Conservation (phyloP, 805 yeast genomes). For the Cyberlindnera maritima region DNA sequence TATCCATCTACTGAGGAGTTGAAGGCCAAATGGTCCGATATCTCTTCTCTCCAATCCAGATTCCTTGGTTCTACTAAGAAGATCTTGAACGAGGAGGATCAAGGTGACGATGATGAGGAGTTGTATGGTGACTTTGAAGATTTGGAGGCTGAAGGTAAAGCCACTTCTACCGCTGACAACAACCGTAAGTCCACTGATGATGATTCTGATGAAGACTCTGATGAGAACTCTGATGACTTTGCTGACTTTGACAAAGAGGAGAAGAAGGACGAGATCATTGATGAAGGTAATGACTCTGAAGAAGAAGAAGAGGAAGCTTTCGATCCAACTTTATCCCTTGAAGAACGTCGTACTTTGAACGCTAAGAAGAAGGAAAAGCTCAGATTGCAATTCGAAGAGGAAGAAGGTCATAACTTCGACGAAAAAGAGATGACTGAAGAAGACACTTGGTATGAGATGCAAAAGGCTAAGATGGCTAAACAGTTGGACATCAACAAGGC, state of each 20-base stretch:
- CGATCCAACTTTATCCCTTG: slow-evolving; percentile 48
- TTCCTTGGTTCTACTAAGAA: slow-evolving; percentile 54
- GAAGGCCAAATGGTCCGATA: slow-evolving; percentile 45
- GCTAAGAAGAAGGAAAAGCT: slow-evolving; percentile 89
- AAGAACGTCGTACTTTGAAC: slow-evolving; percentile 73
- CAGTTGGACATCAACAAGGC: slow-evolving; percentile 91
- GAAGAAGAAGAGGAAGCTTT: slow-evolving; percentile 37
- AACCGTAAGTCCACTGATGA: slow-evolving; percentile 23
- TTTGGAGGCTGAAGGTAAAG: slow-evolving; percentile 36
- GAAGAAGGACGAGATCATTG: slow-evolving; percentile 41
- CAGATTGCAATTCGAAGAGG: slow-evolving; percentile 85
- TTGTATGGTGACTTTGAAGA: slow-evolving; percentile 58
- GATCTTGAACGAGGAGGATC: slow-evolving; percentile 31
- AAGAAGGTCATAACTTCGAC: slow-evolving; percentile 68
- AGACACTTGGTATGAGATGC: slow-evolving; percentile 97
- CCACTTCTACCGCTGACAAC: slow-evolving; percentile 14
- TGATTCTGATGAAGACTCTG: slow-evolving; percentile 27
- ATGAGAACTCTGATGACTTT: slow-evolving; percentile 41
- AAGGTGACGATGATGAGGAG: slow-evolving; percentile 43
- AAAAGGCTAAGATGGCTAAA: slow-evolving; percentile 94
- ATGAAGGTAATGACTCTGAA: slow-evolving; percentile 37
- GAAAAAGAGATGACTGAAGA: slow-evolving; percentile 83
- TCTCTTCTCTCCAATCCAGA: slow-evolving; percentile 41
- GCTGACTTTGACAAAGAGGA: slow-evolving; percentile 56
- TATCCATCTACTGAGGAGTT: slow-evolving; percentile 43